Base-by-base conservation (phyloP, 345 rosid species). In the Arabis hirsuta region DNA sequence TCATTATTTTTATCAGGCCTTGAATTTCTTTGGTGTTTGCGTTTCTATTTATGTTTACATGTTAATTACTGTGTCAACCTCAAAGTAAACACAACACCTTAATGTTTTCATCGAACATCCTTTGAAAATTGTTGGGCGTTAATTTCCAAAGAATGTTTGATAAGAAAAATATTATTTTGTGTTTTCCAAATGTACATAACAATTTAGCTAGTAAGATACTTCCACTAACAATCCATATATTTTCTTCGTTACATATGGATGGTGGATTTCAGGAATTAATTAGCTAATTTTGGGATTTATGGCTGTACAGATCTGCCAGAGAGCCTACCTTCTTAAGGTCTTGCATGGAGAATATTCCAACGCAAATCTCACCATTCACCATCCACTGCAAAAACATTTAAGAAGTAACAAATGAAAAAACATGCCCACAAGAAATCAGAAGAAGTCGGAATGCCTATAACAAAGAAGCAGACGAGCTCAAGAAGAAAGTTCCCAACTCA, bases 341-440 rank as follows among this genome's bases (percentile, higher is more conserved):
- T 82, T 89, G 83, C 72, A 91, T 61, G 22, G 99, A 92, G 85
- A 95, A 95, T 65, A 95, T 76, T 62, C 99, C 99, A 50, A 95
- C 90, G 59, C 98, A 95, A 74, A 95, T 91, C 84, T 95, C 99
- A 74, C 99, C 99, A 78, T 95, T 91, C 73, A 95, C 98, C 88
- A 95, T 87, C 99, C 99, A 95, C 99, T 94, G 96, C 73, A 54
- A 76, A 67, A 68, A 72, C 71, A 46, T 52, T 67, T 14, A 72
- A 72, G 19, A 42, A 55, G 62, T 66, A 38, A 20, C 48, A 71
- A 45, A 73, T 36, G 55, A 53, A 41, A 41, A 61, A 68, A 41
- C 53, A 50, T 36, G 54, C 38, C 62, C 45, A 69, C 55, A 69
- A 39, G 36, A 46, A 61, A 34, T 48, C 20, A 69, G 41, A 62